Percentiles rank a stretch among this genome's conserved stretches.
phyloP scores from a whole-genome alignment of 805 yeast species.

The Zygosaccharomyces gambellarensis region DNA sequence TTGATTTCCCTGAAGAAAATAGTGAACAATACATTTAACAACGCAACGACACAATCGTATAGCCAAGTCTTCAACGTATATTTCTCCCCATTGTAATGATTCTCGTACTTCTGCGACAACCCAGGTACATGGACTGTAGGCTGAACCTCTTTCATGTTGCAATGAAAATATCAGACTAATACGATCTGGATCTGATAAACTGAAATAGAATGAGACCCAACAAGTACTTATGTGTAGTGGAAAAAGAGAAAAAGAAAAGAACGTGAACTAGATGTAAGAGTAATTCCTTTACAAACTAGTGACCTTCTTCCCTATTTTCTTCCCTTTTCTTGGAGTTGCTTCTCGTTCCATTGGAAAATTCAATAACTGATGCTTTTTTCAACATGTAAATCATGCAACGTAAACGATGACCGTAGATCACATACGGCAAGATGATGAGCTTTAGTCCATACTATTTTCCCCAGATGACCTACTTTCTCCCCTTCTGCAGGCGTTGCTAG shows the following conservation, averaged over 20 bases:
- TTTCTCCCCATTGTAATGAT: conserved; percentile 26
- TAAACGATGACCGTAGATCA: background rate
- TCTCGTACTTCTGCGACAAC: conserved; percentile 14
- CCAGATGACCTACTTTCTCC: too few relatives aligned
- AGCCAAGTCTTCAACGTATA: conserved; percentile 27
- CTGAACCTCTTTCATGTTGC: conserved; percentile 1
- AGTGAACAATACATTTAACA: conserved; percentile 31
- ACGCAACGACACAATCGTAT: conserved; percentile 29
- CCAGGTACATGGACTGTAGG: conserved; percentile 27
- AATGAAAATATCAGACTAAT: background rate
- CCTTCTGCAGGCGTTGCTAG: too few relatives aligned
- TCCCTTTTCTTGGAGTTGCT: background rate
- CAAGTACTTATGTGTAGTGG: too few relatives aligned
- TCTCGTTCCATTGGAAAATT: background rate
- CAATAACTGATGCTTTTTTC: background rate
- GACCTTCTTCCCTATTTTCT: background rate
- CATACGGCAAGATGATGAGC: background rate
- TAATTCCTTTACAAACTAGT: background rate
- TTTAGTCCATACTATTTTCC: background rate
- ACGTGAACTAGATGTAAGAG: too few relatives aligned
- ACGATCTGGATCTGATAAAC: background rate
- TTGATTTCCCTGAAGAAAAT: conserved; percentile 69
- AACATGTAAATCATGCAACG: conserved; percentile 2
- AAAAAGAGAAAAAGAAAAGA: too few relatives aligned
- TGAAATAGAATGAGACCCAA: background rate